Evolutionary conservation across 768 basidiomycete genomes (phyloP).

Genomic region (Lactarius psammicola): DNA sequence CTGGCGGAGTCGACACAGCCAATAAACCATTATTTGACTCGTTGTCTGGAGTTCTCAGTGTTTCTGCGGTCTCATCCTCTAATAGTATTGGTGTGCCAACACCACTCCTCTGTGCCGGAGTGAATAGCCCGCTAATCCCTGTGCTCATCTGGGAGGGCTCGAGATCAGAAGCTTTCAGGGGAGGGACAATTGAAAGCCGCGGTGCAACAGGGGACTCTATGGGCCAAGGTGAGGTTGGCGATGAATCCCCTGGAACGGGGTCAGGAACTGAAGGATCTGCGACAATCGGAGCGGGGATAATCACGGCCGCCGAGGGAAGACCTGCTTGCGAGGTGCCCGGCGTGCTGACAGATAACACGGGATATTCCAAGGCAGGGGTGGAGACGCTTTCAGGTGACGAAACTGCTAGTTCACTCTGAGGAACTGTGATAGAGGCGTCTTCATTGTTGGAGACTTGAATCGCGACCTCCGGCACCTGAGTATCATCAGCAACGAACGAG

Average conservation of each 20-base stretch:
- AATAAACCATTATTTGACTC: neutral
- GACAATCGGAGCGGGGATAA: constrained; percentile 26
- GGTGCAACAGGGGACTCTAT: neutral
- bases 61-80: constrained; percentile 18
- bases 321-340: neutral
- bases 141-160: constrained; percentile 7
- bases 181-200: constrained; percentile 12
- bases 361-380: neutral
- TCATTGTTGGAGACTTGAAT: neutral
- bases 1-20: neutral
- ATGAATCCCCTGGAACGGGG: constrained; percentile 19
- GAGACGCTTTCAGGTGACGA: constrained; percentile 1
- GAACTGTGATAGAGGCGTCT: neutral
- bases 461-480: constrained; percentile 10
- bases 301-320: neutral
- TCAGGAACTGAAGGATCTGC: constrained; percentile 30
- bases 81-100: constrained; percentile 21
- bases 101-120: constrained; percentile 24
- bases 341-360: neutral
- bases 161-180: constrained; percentile 10
- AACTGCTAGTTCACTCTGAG: neutral
- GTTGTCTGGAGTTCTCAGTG: neutral
- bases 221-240: neutral
- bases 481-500: neutral
- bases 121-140: constrained; percentile 26